Base-by-base conservation (phyloP, 2,329 filamentous ascomycete genomes). In the Tolypocladium album region DNA sequence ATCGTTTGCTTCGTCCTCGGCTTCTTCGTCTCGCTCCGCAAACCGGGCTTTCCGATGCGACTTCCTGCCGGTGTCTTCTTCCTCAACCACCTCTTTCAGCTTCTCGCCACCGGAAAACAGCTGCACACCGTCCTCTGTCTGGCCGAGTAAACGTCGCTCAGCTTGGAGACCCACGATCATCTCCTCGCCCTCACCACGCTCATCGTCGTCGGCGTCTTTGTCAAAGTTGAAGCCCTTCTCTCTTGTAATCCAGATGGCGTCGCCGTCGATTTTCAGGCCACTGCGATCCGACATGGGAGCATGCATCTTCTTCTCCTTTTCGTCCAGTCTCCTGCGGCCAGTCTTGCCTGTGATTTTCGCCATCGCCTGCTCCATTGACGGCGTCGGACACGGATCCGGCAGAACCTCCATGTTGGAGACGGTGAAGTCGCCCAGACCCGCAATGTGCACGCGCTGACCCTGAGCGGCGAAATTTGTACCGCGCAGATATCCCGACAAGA, bases 251-350 rank as follows among this genome's bases (percentile, higher is more conserved):
- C 96, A 99, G 43, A 99, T 92, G 9, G 93, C 92, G 74, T 99
- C 94, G 62, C 96, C 96, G 66, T 99, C 94, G 58, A 99, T 93
- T 70, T 97, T 87, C 15, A 99, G 84, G 68, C 94, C 94, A 65
- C 92, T 95, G 40, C 96, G 92, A 74, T 99, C 94, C 34, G 92
- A 96, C 93, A 99, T 97, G 40, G 94, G 95, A 3, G 94, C 95
- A 74, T 97, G 95, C 6, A 99, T 78, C 67, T 95, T 85, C 76
- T 97, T 97, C 71, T 99, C 93, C 75, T 97, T 99, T 71, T 99
- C 94, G 39, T 95, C 94, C 17, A 99, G 77, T 60, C 92, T 83
- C 68, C 88, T 86, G 64, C 92, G 81, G 47, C 87, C 88, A 40
- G 87, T 87, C 73, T 96, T 96, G 3, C 93, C 93, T 0, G 87